phyloP scores from a whole-genome alignment of 768 basidiomycete genomes.

The Ramaria sp. region DNA sequence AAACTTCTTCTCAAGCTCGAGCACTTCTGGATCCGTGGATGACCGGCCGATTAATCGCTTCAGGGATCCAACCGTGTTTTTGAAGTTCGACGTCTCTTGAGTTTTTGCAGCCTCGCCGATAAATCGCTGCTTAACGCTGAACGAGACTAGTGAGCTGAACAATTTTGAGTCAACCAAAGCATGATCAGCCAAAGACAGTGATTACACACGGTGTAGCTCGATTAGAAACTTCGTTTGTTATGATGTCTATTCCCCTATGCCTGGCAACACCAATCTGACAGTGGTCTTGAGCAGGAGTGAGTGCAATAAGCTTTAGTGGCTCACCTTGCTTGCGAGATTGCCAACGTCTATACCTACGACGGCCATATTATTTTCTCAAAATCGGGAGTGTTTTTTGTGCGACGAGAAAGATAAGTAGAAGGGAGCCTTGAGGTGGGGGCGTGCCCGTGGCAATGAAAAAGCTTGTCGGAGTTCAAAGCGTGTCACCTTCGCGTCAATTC shows the following conservation, averaged over 20 bases:
- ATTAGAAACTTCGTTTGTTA: conserved; percentile 96
- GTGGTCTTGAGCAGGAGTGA: conserved; percentile 11
- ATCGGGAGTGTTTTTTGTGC: conserved; percentile 10
- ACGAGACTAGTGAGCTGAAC: conserved; percentile 82
- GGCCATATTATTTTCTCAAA: conserved; percentile 39
- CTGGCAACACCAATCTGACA: conserved; percentile 86
- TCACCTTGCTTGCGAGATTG: conserved; percentile 77
- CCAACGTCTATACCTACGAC: conserved; percentile 96
- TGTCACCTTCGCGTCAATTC: background rate
- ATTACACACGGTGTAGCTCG: conserved; percentile 82
- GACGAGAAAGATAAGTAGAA: background rate
- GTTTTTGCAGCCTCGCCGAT: conserved; percentile 97
- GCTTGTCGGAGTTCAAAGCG: background rate
- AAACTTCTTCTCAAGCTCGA: conserved; percentile 81
- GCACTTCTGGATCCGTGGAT: conserved; percentile 68
- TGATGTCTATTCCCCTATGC: conserved; percentile 96
- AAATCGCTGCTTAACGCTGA: conserved; percentile 80
- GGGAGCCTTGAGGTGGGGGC: background rate
- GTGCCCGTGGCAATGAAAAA: background rate
- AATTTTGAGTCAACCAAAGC: background rate
- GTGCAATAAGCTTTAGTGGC: conserved; percentile 14
- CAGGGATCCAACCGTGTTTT: conserved; percentile 88
- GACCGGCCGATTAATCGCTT: conserved; percentile 86
- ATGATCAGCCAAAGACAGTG: background rate
- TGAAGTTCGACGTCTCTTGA: conserved; percentile 96